Evolutionary conservation across 169 alveolate species (phyloP).

Genomic region (Eimeria acervulina): DNA sequence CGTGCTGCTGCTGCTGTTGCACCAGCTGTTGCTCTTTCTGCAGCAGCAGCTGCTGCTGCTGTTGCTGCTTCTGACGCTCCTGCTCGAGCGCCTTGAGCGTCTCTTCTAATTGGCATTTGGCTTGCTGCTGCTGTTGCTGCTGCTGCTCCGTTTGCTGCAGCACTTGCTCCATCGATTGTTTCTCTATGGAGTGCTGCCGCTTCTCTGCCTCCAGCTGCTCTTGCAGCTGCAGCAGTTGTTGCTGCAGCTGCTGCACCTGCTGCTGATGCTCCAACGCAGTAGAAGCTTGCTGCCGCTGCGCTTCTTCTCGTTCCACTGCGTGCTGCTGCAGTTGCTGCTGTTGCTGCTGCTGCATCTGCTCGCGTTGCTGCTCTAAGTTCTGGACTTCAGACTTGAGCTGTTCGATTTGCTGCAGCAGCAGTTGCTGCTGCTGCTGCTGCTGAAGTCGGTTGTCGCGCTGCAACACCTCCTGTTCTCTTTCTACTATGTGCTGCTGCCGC

Average conservation of each 20-base stretch:
- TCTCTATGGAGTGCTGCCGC: neutral
- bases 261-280: neutral
- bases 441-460: neutral
- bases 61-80: neutral
- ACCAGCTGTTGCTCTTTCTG: constrained; percentile 2
- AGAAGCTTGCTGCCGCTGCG: constrained; percentile 18
- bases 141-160: constrained; percentile 27
- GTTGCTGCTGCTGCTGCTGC: constrained; percentile 37
- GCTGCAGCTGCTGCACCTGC: constrained; percentile 36
- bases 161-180: neutral
- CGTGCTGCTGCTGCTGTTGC: constrained; percentile 13
- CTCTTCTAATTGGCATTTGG: neutral
- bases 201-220: constrained; percentile 29
- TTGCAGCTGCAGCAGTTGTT: constrained; percentile 1
- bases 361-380: constrained; percentile 13
- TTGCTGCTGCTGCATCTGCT: constrained; percentile 43
- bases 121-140: constrained; percentile 49
- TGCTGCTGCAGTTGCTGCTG: constrained; percentile 58
- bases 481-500: neutral
- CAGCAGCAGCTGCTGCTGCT: constrained; percentile 17
- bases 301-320: neutral
- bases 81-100: neutral
- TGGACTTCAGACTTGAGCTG: constrained; percentile 5
- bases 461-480: neutral
- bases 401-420: constrained; percentile 39